Conservation (phyloP, 148 eudicot species). For the Oxyria digyna region DNA sequence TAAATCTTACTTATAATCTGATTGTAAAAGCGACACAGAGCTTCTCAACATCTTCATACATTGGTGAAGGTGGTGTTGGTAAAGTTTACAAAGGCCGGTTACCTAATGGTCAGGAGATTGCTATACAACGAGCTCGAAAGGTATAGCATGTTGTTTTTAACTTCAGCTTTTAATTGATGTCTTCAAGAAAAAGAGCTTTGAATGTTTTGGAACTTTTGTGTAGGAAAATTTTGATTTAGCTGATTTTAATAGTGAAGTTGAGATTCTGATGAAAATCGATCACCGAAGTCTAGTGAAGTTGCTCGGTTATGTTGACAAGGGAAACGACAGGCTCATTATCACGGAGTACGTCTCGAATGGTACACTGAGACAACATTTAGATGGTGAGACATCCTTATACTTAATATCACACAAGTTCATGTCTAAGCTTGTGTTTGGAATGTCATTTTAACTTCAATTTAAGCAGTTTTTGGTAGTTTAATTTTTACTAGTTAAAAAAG, state of each 20-base stretch:
- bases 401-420: not conserved
- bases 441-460: too few species aligned
- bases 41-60: slow-evolving; percentile 50
- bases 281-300: slow-evolving; percentile 80
- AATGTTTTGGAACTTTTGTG: not conserved
- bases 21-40: slow-evolving; percentile 57
- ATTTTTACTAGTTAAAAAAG: too few species aligned
- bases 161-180: not conserved
- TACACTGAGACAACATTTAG: slow-evolving; percentile 87
- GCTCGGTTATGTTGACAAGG: slow-evolving; percentile 84
- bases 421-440: too few species aligned
- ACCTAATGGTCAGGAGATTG: slow-evolving; percentile 68
- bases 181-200: not conserved
- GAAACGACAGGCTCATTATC: slow-evolving; percentile 71
- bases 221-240: slow-evolving; percentile 67
- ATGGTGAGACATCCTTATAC: slow-evolving; percentile 45
- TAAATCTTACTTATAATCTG: slow-evolving; percentile 58
- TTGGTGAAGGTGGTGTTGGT: slow-evolving; percentile 96
- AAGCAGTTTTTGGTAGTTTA: too few species aligned
- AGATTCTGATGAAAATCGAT: slow-evolving; percentile 73
- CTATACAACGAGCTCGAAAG: slow-evolving; percentile 85
- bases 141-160: slow-evolving; percentile 19
- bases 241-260: slow-evolving; percentile 82
- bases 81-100: slow-evolving; percentile 72
- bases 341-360: slow-evolving; percentile 90